phyloP scores from a whole-genome alignment of 257 asterid species.

The Solanum chiquidenum region DNA sequence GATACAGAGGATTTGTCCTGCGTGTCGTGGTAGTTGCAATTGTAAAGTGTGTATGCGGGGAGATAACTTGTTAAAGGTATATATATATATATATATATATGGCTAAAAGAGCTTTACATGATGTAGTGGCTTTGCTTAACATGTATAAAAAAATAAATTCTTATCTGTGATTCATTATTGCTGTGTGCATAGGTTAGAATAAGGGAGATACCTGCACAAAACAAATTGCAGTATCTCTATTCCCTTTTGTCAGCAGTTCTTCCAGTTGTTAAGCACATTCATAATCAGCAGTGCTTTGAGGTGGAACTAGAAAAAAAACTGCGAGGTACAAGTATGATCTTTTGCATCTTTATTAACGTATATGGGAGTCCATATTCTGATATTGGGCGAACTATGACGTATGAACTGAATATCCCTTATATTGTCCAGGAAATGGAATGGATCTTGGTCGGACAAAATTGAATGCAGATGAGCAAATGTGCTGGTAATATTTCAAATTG shows the following conservation, averaged over 20 bases:
- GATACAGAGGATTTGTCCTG: conserved; percentile 81
- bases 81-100: conserved; percentile 34
- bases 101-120: conserved; percentile 3
- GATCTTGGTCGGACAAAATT: conserved; percentile 84
- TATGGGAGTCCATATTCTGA: not conserved
- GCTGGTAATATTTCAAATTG: conserved; percentile 53
- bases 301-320: conserved; percentile 78
- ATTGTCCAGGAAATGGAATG: conserved; percentile 61
- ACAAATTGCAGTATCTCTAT: conserved; percentile 83
- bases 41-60: conserved; percentile 89
- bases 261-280: conserved; percentile 76
- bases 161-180: not conserved
- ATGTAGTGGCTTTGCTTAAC: conserved; percentile 2
- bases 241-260: conserved; percentile 82
- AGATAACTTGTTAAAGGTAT: conserved; percentile 84
- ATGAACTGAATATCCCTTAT: not conserved
- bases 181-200: conserved; percentile 57
- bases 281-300: conserved; percentile 71
- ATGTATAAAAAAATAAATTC: not conserved
- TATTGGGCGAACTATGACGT: not conserved
- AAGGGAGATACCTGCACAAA: conserved; percentile 65
- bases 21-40: conserved; percentile 90
- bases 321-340: conserved; percentile 43
- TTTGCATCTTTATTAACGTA: not conserved
- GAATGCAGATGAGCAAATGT: conserved; percentile 98